A percentile compares a stretch with the other conserved stretches of the same genome.
Conservation (phyloP, 805 yeast genomes). For the Ogataea haglerorum region DNA sequence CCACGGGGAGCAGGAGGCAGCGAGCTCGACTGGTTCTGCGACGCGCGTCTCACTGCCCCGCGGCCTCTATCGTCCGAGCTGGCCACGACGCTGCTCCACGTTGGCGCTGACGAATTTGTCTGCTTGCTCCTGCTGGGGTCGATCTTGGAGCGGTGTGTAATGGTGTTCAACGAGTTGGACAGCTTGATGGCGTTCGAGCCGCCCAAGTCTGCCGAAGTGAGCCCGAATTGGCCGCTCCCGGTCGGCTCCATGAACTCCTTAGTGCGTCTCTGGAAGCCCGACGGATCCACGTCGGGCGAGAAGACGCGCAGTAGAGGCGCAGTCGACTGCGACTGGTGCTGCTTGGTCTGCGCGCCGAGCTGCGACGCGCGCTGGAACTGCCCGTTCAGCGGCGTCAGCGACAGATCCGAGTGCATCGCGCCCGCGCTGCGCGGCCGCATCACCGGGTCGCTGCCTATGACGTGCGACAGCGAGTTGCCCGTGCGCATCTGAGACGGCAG, state of each 20-base stretch:
- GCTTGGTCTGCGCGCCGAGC: constrained; percentile 13
- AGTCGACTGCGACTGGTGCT: constrained; percentile 7
- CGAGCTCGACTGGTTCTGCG: constrained; percentile 22
- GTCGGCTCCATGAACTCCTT: constrained; percentile 17
- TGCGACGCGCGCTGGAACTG: constrained; percentile 8
- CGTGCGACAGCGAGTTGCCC: constrained; percentile 6
- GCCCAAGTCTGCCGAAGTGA: constrained; percentile 21
- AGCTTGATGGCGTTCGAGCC: constrained; percentile 29
- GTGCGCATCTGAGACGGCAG: constrained; percentile 7
- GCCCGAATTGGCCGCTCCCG: constrained; percentile 12
- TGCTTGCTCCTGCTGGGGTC: constrained; percentile 21
- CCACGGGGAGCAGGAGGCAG: constrained; percentile 22
- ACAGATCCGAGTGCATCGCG: constrained; percentile 28
- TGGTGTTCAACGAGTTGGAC: constrained; percentile 29
- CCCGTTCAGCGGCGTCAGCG: constrained; percentile 12
- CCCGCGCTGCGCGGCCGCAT: constrained; percentile 47
- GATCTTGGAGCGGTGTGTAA: constrained; percentile 23
- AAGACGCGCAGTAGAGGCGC: constrained; percentile 24
- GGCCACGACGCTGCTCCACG: constrained; percentile 16
- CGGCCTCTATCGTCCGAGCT: constrained; percentile 22
- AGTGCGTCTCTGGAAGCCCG: constrained; percentile 21
- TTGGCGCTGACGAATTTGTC: constrained; percentile 6
- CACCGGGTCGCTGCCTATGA: constrained; percentile 18
- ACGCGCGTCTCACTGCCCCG: constrained; percentile 15
- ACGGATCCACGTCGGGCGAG: constrained; percentile 28